phyloP scores from a whole-genome alignment of 116 monocot species.

The Posidonia oceanica region DNA sequence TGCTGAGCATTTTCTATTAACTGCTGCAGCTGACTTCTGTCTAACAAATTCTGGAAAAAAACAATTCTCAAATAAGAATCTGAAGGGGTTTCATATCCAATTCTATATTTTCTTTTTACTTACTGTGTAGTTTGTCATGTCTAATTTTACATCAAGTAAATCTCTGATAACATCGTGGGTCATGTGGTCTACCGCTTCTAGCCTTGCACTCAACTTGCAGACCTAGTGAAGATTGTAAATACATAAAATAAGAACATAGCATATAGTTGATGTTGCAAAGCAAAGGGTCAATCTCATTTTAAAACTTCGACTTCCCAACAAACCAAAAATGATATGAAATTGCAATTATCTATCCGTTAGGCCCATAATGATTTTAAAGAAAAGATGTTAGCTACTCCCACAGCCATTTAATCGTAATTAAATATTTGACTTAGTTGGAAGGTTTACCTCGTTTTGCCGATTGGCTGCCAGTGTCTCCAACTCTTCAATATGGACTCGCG shows the following conservation, averaged over 20 bases:
- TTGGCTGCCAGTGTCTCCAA: constrained; percentile 32
- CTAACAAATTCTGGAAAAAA: constrained; percentile 32
- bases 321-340: too few relatives aligned
- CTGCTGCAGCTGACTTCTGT: constrained; percentile 33
- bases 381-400: too few relatives aligned
- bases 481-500: constrained; percentile 44
- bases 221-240: constrained; percentile 20
- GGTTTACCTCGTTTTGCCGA: constrained; percentile 60
- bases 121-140: constrained; percentile 71
- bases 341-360: too few relatives aligned
- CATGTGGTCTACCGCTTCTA: constrained; percentile 68
- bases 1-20: constrained; percentile 22
- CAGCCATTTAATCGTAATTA: too few relatives aligned
- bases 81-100: neutral
- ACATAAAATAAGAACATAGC: too few relatives aligned
- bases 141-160: constrained; percentile 63
- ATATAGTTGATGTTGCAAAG: too few relatives aligned
- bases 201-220: constrained; percentile 49
- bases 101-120: constrained; percentile 9
- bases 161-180: constrained; percentile 80
- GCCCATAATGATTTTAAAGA: too few relatives aligned
- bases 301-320: too few relatives aligned
- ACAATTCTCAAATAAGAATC: constrained; percentile 8
- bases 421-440: too few relatives aligned
- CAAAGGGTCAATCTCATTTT: too few relatives aligned